Conservation (phyloP, 306 rosid genomes). For the Vicia faba region DNA sequence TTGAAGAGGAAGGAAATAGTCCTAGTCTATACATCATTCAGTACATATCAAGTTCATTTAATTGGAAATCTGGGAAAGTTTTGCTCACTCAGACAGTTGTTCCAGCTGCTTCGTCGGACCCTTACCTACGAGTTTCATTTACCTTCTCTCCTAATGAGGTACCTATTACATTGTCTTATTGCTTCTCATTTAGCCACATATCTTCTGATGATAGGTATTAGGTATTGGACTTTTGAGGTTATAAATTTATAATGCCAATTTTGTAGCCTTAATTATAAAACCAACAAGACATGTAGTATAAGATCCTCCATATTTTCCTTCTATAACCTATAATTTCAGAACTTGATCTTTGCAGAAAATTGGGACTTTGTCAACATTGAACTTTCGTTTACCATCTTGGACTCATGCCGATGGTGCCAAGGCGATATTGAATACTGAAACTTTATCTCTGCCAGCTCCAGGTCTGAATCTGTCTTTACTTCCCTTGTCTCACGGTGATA, state of each 20-base stretch:
- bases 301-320: not conserved
- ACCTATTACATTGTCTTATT: constrained; percentile 19
- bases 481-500: not conserved
- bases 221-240: no score
- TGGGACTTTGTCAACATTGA: constrained; percentile 52
- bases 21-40: constrained; percentile 75
- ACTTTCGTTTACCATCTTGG: constrained; percentile 82
- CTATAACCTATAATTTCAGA: not conserved
- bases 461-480: constrained; percentile 46
- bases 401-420: constrained; percentile 50
- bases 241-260: not conserved
- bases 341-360: constrained; percentile 46
- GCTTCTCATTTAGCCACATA: constrained; percentile 6
- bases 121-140: constrained; percentile 57
- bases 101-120: constrained; percentile 62
- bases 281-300: not conserved
- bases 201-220: no score
- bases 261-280: constrained; percentile 6
- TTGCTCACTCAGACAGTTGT: constrained; percentile 56
- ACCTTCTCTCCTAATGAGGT: constrained; percentile 54
- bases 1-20: constrained; percentile 62
- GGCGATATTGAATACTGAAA: constrained; percentile 49
- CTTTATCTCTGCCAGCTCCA: constrained; percentile 53
- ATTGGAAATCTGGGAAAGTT: constrained; percentile 68
- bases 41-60: constrained; percentile 76